A percentile compares a stretch with the other conserved stretches of the same genome.
phyloP scores from a whole-genome alignment of 2,329 filamentous ascomycete species.

The Xylogone sp. region DNA sequence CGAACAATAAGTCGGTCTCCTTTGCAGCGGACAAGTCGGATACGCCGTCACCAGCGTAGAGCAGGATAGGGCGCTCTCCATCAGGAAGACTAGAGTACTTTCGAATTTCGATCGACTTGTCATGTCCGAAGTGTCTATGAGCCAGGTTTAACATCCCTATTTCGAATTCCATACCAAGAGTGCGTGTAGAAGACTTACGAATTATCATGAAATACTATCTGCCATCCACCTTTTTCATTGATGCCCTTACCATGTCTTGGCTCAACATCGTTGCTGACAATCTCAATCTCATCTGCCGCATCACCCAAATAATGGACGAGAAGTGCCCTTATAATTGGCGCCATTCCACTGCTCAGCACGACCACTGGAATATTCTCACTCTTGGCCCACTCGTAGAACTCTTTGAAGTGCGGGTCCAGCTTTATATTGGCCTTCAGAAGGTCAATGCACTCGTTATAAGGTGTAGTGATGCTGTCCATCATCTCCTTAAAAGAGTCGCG shows the following conservation, averaged over 20 bases:
- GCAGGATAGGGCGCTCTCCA: conserved; percentile 70
- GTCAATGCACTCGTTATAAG: conserved; percentile 78
- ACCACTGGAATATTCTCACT: conserved; percentile 86
- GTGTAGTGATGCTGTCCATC: conserved; percentile 80
- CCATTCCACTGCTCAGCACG: conserved; percentile 89
- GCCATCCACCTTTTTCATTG: conserved; percentile 79
- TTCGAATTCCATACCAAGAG: too few relatives aligned
- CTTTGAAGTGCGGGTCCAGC: conserved; percentile 82
- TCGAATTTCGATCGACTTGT: conserved; percentile 89
- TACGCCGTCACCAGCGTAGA: conserved; percentile 94
- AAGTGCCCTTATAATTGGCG: conserved; percentile 81
- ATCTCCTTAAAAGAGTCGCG: conserved; percentile 86
- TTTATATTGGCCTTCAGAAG: conserved; percentile 78
- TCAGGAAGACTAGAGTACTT: conserved; percentile 75
- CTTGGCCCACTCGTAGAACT: conserved; percentile 81
- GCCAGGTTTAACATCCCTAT: too few relatives aligned
- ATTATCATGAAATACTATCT: conserved; percentile 84
- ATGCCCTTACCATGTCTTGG: conserved; percentile 65
- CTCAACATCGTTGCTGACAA: conserved; percentile 82
- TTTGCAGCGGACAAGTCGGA: conserved; percentile 88
- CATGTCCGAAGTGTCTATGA: conserved; percentile 72
- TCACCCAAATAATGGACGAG: conserved; percentile 76
- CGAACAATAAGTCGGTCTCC: conserved; percentile 91
- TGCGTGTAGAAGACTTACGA: conserved; percentile 44
- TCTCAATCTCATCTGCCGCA: conserved; percentile 73